A percentile compares a stretch with the other conserved stretches of the same genome.
phyloP scores from a whole-genome alignment of 169 alveolate genomes.

The Plasmodium fragile region DNA sequence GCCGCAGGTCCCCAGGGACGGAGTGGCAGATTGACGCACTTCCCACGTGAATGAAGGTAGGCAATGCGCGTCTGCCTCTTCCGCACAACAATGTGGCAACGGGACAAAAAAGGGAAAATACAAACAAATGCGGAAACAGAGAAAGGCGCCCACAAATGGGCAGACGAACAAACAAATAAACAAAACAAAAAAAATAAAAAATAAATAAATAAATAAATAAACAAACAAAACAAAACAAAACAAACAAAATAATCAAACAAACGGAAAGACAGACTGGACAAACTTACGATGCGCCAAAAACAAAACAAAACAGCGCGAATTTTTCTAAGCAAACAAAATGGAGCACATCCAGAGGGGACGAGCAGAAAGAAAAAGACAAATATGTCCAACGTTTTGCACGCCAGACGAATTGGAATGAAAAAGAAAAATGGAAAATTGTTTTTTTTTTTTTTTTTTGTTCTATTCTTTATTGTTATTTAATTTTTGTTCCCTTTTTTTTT shows the following conservation, averaged over 20 bases:
- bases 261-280: background rate
- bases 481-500: background rate
- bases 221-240: background rate
- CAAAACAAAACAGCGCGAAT: background rate
- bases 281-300: background rate
- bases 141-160: background rate
- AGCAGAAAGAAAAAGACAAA: background rate
- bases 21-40: background rate
- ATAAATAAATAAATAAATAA: background rate
- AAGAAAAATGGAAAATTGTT: background rate
- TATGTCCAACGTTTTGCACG: background rate
- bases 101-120: background rate
- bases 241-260: background rate
- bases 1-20: background rate
- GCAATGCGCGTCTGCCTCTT: background rate
- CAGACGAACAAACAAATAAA: background rate
- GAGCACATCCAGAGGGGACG: background rate
- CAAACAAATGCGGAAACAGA: background rate
- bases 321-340: background rate
- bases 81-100: background rate
- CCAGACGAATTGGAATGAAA: background rate
- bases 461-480: background rate
- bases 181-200: background rate
- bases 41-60: background rate
- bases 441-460: background rate